Evolutionary conservation across 2,329 filamentous ascomycete genomes (phyloP), one percentile per base, ranked within the genome.

Genomic region (Apiospora malaysiana): DNA sequence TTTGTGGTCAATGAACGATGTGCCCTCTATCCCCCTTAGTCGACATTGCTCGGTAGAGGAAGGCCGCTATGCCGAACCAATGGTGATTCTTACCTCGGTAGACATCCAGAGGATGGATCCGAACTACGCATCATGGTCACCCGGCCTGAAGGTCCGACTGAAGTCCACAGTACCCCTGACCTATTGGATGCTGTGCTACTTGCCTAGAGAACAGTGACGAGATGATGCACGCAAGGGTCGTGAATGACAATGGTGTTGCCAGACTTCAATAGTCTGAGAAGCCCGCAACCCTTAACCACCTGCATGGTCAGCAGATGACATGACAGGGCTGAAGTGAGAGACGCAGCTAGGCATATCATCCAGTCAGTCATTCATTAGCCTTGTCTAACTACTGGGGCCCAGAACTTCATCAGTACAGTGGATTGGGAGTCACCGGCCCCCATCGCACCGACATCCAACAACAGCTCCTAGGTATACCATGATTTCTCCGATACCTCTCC

Each of bases 231-330:
- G 21, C 56, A 63, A 63, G 27, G 27, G 18, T 63, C 56, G 40
- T n/a, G 51, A 37, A 37, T 6, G 6, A 6, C 51, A 37, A 16
- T 27, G 51, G n/a, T 59, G 27, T 1, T 59, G 27, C 27, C 25
- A 59, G 51, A 37, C 51, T 59, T 59, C 51, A 37, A 59, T 59
- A 59, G 51, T 59, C 51, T 21, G 51, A 32, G 27, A 59, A 21
- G 51, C 56, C 56, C 32, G 27, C 56, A 23, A 63, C 56, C 56
- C 32, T 63, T 21, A 51, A 40, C 16, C 18, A n/a, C 12, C 32
- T 37, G 27, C 32, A 40, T 63, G 56, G 56, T 63, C 56, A 63
- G 56, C 56, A 63, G 56, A 63, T 63, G 56, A 63, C 56, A 63
- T 40, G 56, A 32, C 32, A 63, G 56, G 32, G 27, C 56, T 63